Evolutionary conservation across 176 grass and related monocot species (phyloP).

Genomic region (Thalia dealbata): DNA sequence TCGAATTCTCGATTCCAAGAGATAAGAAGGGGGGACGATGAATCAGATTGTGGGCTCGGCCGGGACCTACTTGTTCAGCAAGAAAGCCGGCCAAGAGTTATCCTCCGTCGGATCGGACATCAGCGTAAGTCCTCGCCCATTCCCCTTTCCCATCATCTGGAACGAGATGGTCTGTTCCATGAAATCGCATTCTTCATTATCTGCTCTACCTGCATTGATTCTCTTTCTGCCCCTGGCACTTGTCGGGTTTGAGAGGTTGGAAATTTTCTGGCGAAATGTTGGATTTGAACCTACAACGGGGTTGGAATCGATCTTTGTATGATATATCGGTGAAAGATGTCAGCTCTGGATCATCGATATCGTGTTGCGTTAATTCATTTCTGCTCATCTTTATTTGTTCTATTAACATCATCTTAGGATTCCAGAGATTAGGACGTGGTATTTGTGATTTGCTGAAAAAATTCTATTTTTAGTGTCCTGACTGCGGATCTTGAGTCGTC

Average conservation of each 20-base stretch:
- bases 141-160: not conserved
- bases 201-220: not conserved
- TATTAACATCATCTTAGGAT: too few species aligned
- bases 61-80: conserved; percentile 86
- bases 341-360: not conserved
- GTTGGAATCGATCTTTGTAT: not conserved
- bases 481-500: too few species aligned
- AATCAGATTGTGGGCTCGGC: conserved; percentile 89
- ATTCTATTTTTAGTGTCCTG: too few species aligned
- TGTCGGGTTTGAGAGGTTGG: not conserved
- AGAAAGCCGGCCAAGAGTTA: conserved; percentile 88
- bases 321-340: not conserved
- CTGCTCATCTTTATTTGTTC: too few species aligned
- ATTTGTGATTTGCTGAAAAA: too few species aligned
- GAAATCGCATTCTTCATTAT: not conserved
- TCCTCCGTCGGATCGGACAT: conserved; percentile 81
- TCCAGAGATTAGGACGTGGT: too few species aligned
- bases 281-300: not conserved
- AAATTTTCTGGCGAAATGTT: not conserved
- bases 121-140: conserved; percentile 35
- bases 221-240: not conserved
- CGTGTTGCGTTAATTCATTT: not conserved
- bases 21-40: conserved; percentile 30
- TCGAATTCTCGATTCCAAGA: conserved; percentile 20
- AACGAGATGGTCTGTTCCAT: not conserved